Base-by-base conservation (phyloP, 352 stramenopile species). In the Phytophthora sojae region DNA sequence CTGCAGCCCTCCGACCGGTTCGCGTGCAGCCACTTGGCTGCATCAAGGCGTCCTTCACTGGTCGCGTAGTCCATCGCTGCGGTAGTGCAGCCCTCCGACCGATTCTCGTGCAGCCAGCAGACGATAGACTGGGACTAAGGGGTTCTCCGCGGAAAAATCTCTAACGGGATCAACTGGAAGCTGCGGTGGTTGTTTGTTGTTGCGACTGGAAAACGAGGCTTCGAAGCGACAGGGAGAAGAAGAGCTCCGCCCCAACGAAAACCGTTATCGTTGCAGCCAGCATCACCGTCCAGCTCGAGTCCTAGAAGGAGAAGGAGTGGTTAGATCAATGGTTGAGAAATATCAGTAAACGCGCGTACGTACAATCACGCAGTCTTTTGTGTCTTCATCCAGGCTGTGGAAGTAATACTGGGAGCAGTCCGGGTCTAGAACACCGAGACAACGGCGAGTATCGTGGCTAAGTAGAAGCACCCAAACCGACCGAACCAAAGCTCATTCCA, bases 381-480 rank as follows among this genome's bases (percentile, higher is more conserved):
- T 75, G 0, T 59, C 42, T 1, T 71, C 51, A 35, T 93, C 75
- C 9, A 93, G 64, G 6, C 42, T 74, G 61, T 93, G 79, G 55
- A 91, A 93, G 66, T 87, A 91, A 61, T 86, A 90, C n/a, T 66
- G 60, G 11, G 80, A 77, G 52, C 85, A 93, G 14, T 86, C 75
- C 2, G 85, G 85, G 47, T 21, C 21, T 21, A 21, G 21, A 21
- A 21, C 21, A 21, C 21, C 21, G 21, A 21, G 21, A 21, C 21
- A 21, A 21, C 21, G 21, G 21, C 1, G 21, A 21, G 5, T 42
- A 58, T 51, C 29, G 9, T 9, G 15, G 6, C 17, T 45, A 54
- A 64, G 23, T 47, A 59, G 52, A 49, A 19, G 17, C 8, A 61
- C 6, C 21, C 21, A 21, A 21, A 21, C 21, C 21, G 21, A 21